phyloP scores from a whole-genome alignment of 352 stramenopile genomes.

The Phytopythium montanum region DNA sequence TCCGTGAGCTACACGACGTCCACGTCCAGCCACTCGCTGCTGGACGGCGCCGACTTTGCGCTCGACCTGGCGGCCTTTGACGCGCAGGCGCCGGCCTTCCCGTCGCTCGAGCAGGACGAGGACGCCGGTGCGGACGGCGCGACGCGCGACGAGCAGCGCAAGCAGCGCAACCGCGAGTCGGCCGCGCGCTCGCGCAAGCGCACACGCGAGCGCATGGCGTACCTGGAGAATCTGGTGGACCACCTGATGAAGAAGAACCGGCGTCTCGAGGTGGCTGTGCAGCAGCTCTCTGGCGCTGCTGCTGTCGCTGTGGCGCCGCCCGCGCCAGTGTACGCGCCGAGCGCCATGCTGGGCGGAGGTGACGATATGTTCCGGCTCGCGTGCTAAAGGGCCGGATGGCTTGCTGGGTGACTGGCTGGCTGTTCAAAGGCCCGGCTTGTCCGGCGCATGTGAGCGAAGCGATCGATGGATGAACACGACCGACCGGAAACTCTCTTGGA shows the following conservation, averaged over 20 bases:
- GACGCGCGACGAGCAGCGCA: conserved; percentile 11
- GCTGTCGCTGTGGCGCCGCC: background rate
- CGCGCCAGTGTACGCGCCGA: conserved; percentile 1
- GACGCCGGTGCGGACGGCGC: background rate
- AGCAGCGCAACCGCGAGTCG: conserved; percentile 16
- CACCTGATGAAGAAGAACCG: conserved; percentile 13
- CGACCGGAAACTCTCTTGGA: background rate
- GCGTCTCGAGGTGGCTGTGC: conserved; percentile 7
- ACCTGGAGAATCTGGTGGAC: conserved; percentile 16
- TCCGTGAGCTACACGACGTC: background rate
- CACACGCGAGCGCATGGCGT: conserved; percentile 13
- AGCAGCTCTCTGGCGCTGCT: conserved; percentile 6
- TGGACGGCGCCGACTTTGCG: conserved; percentile 7
- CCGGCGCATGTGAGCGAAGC: background rate
- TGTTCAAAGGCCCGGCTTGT: background rate
- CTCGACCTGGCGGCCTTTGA: conserved; percentile 4
- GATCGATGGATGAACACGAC: conserved; percentile 1
- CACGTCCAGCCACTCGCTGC: conserved; percentile 6
- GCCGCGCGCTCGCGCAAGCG: conserved; percentile 16
- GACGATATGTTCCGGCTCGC: conserved; percentile 5
- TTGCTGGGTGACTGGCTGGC: no score
- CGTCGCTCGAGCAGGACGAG: conserved; percentile 10
- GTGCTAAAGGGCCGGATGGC: background rate
- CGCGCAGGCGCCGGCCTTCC: conserved; percentile 6
- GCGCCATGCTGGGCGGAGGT: background rate